A percentile compares a stretch with the other conserved stretches of the same genome.
phyloP scores from a whole-genome alignment of 2,329 filamentous ascomycete genomes.

The Hymenotorrendiella dingleyae region DNA sequence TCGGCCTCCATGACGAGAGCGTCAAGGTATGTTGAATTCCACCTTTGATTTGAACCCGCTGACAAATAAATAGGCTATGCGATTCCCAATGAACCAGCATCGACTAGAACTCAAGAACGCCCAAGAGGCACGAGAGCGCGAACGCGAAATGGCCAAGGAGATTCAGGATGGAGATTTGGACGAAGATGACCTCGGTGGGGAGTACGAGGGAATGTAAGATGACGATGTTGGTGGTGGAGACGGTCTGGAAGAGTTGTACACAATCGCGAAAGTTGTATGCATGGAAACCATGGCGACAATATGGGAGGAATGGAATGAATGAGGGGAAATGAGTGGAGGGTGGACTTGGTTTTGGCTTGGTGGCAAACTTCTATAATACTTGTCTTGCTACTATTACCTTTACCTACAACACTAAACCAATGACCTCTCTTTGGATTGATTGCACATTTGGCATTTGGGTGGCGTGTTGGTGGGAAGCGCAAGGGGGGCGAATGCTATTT shows the following conservation, averaged over 20 bases:
- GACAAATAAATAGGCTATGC: conserved; percentile 66
- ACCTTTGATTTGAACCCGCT: not conserved
- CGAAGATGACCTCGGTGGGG: conserved; percentile 90
- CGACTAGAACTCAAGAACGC: conserved; percentile 95
- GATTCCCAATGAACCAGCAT: conserved; percentile 99
- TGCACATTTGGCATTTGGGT: conserved; percentile 3
- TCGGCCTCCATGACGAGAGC: conserved; percentile 92
- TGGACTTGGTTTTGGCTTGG: too few species aligned
- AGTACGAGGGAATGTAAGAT: conserved; percentile 88
- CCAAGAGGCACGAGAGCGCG: conserved; percentile 93
- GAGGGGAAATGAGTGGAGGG: conserved; percentile 2
- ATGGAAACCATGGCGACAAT: not conserved
- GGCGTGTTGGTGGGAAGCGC: too few species aligned
- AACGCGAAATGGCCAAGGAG: conserved; percentile 96
- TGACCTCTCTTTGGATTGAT: conserved; percentile 11
- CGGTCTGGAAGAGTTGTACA: conserved; percentile 18
- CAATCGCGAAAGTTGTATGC: conserved; percentile 7
- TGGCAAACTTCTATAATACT: conserved; percentile 26
- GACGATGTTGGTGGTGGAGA: too few species aligned
- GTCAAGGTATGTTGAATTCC: conserved; percentile 66
- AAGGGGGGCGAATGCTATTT: too few species aligned
- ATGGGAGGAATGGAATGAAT: conserved; percentile 1
- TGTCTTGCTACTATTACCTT: conserved; percentile 28
- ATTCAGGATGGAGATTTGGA: conserved; percentile 97
- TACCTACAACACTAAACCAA: conserved; percentile 8